These are phyloP conservation scores for Cichorium intybus DNA, from an alignment of 140 eudicot species.

Conservation along the genomic window DNA sequence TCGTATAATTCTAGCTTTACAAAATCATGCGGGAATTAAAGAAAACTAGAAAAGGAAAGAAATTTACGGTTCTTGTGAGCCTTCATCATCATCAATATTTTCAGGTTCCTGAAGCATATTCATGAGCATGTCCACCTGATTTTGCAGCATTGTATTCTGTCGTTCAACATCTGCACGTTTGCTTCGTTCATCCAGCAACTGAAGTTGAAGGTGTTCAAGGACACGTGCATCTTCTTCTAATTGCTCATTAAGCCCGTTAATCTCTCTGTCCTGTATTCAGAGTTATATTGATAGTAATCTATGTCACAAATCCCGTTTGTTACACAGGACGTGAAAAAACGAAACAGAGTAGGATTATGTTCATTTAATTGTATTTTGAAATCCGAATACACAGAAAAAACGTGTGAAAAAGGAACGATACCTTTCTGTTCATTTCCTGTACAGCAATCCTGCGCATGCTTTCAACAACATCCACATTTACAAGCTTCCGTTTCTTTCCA, in stretches of 20 bases:
- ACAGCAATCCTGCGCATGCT: slow-evolving; percentile 95
- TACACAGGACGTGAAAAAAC: too few species aligned
- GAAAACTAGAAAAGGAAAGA: neutral
- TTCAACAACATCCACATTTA: slow-evolving; percentile 92
- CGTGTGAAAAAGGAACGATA: slow-evolving; percentile 18
- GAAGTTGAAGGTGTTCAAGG: slow-evolving; percentile 78
- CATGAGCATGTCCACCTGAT: slow-evolving; percentile 81
- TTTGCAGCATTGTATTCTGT: slow-evolving; percentile 60
- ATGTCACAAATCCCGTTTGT: too few species aligned
- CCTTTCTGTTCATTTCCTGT: slow-evolving; percentile 98
- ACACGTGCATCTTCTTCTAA: slow-evolving; percentile 72
- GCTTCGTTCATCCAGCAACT: slow-evolving; percentile 80
- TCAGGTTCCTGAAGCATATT: slow-evolving; percentile 74
- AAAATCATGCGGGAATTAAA: neutral
- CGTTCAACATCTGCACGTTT: slow-evolving; percentile 79
- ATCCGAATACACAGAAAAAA: neutral
- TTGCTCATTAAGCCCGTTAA: slow-evolving; percentile 82
- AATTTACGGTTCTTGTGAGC: slow-evolving; percentile 47
- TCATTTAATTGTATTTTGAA: neutral
- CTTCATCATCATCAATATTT: slow-evolving; percentile 51
- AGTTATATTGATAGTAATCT: neutral
- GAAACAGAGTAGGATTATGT: neutral
- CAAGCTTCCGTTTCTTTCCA: slow-evolving; percentile 87
- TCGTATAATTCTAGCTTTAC: slow-evolving; percentile 27
- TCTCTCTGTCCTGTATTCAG: slow-evolving; percentile 75